A percentile compares a stretch with the other conserved stretches of the same genome.
These are phyloP conservation scores for Paraglomus occultum DNA, from an alignment of 192 early-diverging fungal species.

Conservation along the genomic window DNA sequence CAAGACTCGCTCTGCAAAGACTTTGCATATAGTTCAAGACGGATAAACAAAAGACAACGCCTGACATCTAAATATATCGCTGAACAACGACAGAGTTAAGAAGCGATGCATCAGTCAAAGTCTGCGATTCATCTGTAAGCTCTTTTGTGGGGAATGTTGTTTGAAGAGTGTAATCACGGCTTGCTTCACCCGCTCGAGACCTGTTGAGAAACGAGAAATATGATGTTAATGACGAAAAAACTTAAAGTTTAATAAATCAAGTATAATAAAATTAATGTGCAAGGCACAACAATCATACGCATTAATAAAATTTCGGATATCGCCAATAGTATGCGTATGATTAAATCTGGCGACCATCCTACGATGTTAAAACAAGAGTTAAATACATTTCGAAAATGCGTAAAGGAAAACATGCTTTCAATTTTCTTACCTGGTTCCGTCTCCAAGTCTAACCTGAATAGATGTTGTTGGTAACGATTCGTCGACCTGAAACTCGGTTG, in stretches of 20 bases:
- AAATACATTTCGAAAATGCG: background rate
- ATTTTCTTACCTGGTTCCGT: conserved; percentile 67
- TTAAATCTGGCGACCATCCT: conserved; percentile 87
- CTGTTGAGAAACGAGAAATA: conserved; percentile 28
- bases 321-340: conserved; percentile 85
- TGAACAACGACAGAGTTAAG: conserved; percentile 88
- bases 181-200: conserved; percentile 57
- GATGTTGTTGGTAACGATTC: conserved; percentile 72
- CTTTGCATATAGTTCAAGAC: too few species aligned
- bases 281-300: conserved; percentile 41
- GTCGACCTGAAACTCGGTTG: conserved; percentile 61
- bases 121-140: conserved; percentile 64
- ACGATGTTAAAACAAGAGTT: background rate
- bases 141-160: conserved; percentile 85
- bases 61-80: conserved; percentile 30
- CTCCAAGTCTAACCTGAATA: conserved; percentile 89
- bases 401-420: background rate
- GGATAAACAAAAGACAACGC: background rate
- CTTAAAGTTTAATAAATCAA: background rate
- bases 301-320: conserved; percentile 75
- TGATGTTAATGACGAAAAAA: background rate
- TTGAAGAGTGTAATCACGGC: conserved; percentile 71
- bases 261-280: background rate
- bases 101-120: conserved; percentile 80
- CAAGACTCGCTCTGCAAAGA: too few species aligned